Base-by-base conservation (phyloP, 176 grass and related monocot species). In the Ampelocalamus luodianensis region DNA sequence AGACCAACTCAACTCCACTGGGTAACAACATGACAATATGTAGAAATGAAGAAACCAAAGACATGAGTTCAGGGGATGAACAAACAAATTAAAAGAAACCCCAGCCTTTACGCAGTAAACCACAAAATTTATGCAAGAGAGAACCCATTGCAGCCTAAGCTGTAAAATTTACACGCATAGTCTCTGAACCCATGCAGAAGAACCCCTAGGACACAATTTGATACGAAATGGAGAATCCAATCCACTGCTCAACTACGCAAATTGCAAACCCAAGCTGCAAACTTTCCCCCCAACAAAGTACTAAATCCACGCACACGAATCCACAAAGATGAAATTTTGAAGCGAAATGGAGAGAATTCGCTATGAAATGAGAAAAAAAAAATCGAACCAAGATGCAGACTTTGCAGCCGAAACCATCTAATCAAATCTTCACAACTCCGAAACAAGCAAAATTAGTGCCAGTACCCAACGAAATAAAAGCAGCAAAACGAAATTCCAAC, bases 401-500 rank as follows among this genome's bases (percentile, higher is more conserved):
- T 91, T 77, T 79, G 32, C 27, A n/a, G 10, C 43, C 66, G 3
- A 67, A 79, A 40, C 79, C 4, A 67, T 69, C 61, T 29, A 34
- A 24, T 9, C 24, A 74, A 49, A 2, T 8, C 32, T 14, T 9
- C 59, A 68, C 1, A 39, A 13, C 76, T 73, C 74, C 17, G 13
- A 5, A 29, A 74, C 14, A 69, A 60, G 34, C 37, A 53, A 87
- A 70, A 71, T 8, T 8, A 55, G 65, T 88, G 58, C 34, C 46
- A 40, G 32, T 34, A 34, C 20, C 53, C 61, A 16, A 72, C 46
- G 80, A 80, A 74, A 65, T 40, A 68, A 46, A 87, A 68, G 37
- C 34, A 59, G 29, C 20, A 24, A 73, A 79, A 39, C 26, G 59
- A 68, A 72, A 78, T 92, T 88, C 44, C 82, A 89, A 90, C 45